Base-by-base conservation (phyloP, 352 stramenopile genomes). In the Phytophthora citrophthora region DNA sequence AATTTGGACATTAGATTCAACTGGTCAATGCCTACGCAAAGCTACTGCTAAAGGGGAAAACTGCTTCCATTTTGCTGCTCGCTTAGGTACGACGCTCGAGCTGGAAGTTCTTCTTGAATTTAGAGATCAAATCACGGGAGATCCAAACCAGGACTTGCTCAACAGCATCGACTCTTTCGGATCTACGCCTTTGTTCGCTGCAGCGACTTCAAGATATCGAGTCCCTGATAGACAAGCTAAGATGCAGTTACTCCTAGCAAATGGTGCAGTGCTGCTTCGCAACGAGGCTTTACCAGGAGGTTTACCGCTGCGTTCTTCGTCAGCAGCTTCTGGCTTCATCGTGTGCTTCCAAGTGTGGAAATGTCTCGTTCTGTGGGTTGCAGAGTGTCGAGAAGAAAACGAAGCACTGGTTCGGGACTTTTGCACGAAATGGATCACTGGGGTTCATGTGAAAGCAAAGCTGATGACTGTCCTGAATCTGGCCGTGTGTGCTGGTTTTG, bases 31-130 rank as follows among this genome's bases (percentile, higher is more conserved):
- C 26, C 15, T 70, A 11, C 48, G 23, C 11, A 40, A n/a, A 20
- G 20, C 24, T 7, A 61, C 61, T 5, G 9, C 12, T 10, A 18
- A 26, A 15, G 23, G 36, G 1, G 57, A 65, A 16, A 54, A 34
- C 5, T 59, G 48, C 3, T 53, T 52, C 16, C 63, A 71, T 18
- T 67, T 66, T 27, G 63, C 48, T 1, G 63, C 63, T 39, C 56
- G 39, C 15, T 12, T 57, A 24, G 63, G 40, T 16, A 62, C 63
- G 7, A 36, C 23, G 6, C 43, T 15, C 3, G 63, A 61, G 24
- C 18, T 71, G 23, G 41, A 71, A 41, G 7, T 64, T 40, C 31
- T 72, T 12, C n/a, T 68, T 20, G 8, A 55, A 4, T 52, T 61
- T 52, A 12, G 16, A 5, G 24, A 31, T 5, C 40, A 45, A 27